A percentile compares a stretch with the other conserved stretches of the same genome.
Evolutionary conservation across 768 basidiomycete genomes (phyloP).

Genomic region (Pluteus cervinus): DNA sequence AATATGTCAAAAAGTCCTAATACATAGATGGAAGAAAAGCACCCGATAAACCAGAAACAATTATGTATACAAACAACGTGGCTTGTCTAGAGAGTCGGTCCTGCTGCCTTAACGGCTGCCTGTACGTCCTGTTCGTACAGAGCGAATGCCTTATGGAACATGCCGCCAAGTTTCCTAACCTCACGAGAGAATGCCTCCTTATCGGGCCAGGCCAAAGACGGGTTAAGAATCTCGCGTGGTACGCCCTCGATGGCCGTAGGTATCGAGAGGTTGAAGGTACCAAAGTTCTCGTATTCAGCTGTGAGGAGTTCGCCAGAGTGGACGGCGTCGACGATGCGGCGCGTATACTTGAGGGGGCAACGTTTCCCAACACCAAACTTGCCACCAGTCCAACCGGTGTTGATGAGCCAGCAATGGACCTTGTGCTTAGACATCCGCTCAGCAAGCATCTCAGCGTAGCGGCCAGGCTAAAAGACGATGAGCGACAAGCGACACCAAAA

Average conservation of each 20-base stretch:
- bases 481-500: slow-evolving; percentile 1
- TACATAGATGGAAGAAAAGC: no score
- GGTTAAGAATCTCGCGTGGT: slow-evolving; percentile 88
- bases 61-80: no score
- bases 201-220: slow-evolving; percentile 79
- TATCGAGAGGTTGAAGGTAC: slow-evolving; percentile 77
- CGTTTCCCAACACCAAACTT: slow-evolving; percentile 90
- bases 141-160: slow-evolving; percentile 94
- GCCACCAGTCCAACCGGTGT: slow-evolving; percentile 96
- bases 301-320: slow-evolving; percentile 88
- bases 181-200: slow-evolving; percentile 88
- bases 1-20: no score
- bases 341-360: slow-evolving; percentile 94
- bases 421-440: slow-evolving; percentile 86
- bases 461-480: slow-evolving; percentile 54
- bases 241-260: slow-evolving; percentile 82
- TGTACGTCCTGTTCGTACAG: slow-evolving; percentile 86
- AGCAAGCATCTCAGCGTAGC: slow-evolving; percentile 97
- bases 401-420: slow-evolving; percentile 97
- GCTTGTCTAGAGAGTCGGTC: no score
- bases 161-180: slow-evolving; percentile 79
- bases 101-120: slow-evolving; percentile 74
- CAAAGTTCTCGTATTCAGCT: slow-evolving; percentile 82
- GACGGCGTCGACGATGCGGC: slow-evolving; percentile 94
- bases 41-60: no score